Evolutionary conservation across 805 yeast genomes (phyloP).

Genomic region (Wickerhamomyces strasburgensis): DNA sequence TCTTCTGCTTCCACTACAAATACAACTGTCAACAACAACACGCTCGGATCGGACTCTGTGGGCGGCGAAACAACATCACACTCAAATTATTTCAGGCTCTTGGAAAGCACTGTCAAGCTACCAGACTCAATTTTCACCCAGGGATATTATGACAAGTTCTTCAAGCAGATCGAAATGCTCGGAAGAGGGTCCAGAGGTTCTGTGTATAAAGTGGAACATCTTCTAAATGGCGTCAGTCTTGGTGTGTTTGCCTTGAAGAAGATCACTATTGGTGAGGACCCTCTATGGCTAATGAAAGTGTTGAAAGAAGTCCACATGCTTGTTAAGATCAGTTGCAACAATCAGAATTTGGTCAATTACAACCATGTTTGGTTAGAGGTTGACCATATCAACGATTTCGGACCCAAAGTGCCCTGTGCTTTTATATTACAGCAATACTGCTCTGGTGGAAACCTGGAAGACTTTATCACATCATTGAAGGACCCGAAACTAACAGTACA

Average conservation of each 20-base stretch:
- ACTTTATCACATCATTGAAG: slow-evolving; percentile 39
- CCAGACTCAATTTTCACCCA: slow-evolving; percentile 65
- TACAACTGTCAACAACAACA: neutral
- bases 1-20: slow-evolving; percentile 1
- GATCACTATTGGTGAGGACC: slow-evolving; percentile 76
- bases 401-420: slow-evolving; percentile 62
- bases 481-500: slow-evolving; percentile 35
- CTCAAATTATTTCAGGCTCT: slow-evolving; percentile 19
- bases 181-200: slow-evolving; percentile 86
- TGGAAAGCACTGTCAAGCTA: slow-evolving; percentile 23
- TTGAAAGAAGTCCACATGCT: slow-evolving; percentile 74
- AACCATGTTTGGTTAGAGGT: slow-evolving; percentile 91
- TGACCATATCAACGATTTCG: slow-evolving; percentile 46
- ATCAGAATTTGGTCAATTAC: slow-evolving; percentile 67
- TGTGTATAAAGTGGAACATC: slow-evolving; percentile 80
- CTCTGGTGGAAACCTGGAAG: slow-evolving; percentile 83
- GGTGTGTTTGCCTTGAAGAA: slow-evolving; percentile 84
- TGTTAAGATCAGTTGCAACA: slow-evolving; percentile 41
- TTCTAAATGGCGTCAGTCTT: slow-evolving; percentile 61
- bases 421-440: slow-evolving; percentile 84
- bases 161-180: slow-evolving; percentile 50
- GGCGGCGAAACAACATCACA: slow-evolving; percentile 1
- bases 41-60: no score
- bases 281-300: slow-evolving; percentile 62
- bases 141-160: slow-evolving; percentile 75